phyloP scores from a whole-genome alignment of 805 yeast species.

The Metschnikowia cerradonensis region DNA sequence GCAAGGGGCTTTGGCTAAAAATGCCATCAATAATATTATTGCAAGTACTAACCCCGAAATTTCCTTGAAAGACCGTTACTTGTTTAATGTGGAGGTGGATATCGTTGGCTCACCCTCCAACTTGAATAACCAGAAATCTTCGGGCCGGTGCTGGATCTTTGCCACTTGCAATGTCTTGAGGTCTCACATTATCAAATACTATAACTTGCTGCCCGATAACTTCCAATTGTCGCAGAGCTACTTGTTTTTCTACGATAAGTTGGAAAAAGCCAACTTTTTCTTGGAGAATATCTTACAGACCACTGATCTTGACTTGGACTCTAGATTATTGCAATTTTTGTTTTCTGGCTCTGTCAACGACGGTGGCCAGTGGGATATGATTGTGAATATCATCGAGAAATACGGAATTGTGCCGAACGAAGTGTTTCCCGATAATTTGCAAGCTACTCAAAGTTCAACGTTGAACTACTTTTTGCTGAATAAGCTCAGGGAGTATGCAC shows the following conservation, averaged over 20 bases:
- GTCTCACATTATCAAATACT: constrained; percentile 54
- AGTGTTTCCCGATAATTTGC: constrained; percentile 65
- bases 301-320: constrained; percentile 58
- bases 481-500: constrained; percentile 75
- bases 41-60: constrained; percentile 25
- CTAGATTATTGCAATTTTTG: constrained; percentile 65
- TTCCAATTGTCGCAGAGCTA: constrained; percentile 77
- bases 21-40: constrained; percentile 41
- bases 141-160: constrained; percentile 89
- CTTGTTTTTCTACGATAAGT: constrained; percentile 78
- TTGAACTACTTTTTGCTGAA: constrained; percentile 63
- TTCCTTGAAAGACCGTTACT: constrained; percentile 25
- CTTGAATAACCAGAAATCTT: constrained; percentile 57
- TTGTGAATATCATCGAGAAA: constrained; percentile 68
- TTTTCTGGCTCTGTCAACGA: constrained; percentile 66
- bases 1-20: constrained; percentile 50
- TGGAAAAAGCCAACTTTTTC: constrained; percentile 80
- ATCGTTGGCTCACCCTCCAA: constrained; percentile 34
- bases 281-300: constrained; percentile 74
- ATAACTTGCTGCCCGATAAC: constrained; percentile 48
- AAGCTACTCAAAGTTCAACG: constrained; percentile 48
- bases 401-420: constrained; percentile 79
- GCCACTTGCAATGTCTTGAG: constrained; percentile 77
- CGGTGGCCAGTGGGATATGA: constrained; percentile 89
- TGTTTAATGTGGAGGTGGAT: constrained; percentile 36